A percentile compares a stretch with the other conserved stretches of the same genome.
phyloP scores from a whole-genome alignment of 805 yeast species.

The Yamadazyma nakazawae region DNA sequence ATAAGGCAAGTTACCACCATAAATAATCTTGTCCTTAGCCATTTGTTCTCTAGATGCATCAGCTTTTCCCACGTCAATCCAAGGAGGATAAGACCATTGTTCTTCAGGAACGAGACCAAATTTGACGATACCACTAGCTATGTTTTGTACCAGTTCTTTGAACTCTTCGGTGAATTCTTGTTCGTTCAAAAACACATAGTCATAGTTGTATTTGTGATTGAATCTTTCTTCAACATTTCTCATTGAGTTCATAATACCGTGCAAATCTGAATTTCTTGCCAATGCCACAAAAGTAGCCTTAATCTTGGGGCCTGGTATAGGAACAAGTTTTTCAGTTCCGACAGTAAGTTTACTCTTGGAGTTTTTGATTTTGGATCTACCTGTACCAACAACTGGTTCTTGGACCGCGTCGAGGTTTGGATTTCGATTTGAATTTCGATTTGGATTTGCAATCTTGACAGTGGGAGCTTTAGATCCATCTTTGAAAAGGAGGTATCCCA shows the following conservation, averaged over 20 bases:
- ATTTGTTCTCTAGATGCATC: slow-evolving; percentile 56
- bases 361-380: background rate
- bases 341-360: slow-evolving; percentile 4
- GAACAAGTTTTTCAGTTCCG: slow-evolving; percentile 12
- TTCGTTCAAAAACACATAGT: slow-evolving; percentile 95
- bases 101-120: slow-evolving; percentile 80
- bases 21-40: slow-evolving; percentile 56
- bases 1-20: slow-evolving; percentile 73
- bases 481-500: background rate
- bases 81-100: slow-evolving; percentile 84
- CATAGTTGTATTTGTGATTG: slow-evolving; percentile 76
- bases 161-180: slow-evolving; percentile 81
- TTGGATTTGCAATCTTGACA: background rate
- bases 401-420: background rate
- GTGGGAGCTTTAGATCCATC: background rate
- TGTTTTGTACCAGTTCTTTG: slow-evolving; percentile 58
- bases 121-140: slow-evolving; percentile 72
- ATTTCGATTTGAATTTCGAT: background rate
- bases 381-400: background rate
- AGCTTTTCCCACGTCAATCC: slow-evolving; percentile 77
- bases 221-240: slow-evolving; percentile 86
- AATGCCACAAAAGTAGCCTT: slow-evolving; percentile 75
- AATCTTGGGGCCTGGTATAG: slow-evolving; percentile 50
- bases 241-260: slow-evolving; percentile 59
- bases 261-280: slow-evolving; percentile 73